Evolutionary conservation across 768 basidiomycete genomes (phyloP).

Genomic region (Suillus spraguei): DNA sequence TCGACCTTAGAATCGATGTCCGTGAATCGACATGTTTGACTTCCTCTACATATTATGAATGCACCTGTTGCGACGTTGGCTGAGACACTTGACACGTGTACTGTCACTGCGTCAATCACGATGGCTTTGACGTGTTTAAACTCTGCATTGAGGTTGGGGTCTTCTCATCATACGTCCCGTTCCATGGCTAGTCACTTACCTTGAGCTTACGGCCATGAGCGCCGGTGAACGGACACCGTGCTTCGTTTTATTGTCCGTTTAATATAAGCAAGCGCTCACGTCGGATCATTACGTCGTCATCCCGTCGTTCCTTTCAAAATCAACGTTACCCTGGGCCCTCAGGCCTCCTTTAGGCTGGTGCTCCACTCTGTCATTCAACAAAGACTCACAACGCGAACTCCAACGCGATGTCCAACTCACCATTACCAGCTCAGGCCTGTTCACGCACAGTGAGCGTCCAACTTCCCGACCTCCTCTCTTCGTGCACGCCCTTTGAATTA

Average conservation of each 20-base stretch:
- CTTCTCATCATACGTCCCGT: not conserved
- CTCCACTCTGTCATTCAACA: too few relatives aligned
- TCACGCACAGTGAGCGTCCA: conserved; percentile 28
- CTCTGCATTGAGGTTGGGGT: not conserved
- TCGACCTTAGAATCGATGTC: too few relatives aligned
- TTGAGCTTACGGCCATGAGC: not conserved
- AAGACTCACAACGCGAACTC: conserved; percentile 5
- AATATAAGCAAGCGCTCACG: conserved; percentile 1
- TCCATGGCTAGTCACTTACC: not conserved
- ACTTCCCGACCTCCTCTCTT: conserved; percentile 31
- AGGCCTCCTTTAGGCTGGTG: not conserved
- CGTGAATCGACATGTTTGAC: too few relatives aligned
- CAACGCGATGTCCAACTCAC: not conserved
- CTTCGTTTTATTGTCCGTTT: not conserved
- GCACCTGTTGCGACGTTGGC: not conserved
- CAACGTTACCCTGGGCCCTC: not conserved
- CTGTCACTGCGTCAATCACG: not conserved
- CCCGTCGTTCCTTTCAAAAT: not conserved
- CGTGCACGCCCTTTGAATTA: conserved; percentile 29
- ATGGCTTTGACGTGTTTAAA: not conserved
- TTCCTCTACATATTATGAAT: too few relatives aligned
- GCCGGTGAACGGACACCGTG: not conserved
- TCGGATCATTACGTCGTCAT: conserved; percentile 5
- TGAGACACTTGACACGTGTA: not conserved
- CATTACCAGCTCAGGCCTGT: not conserved